A percentile compares a stretch with the other conserved stretches of the same genome.
These are phyloP conservation scores for Clitopilus hobsonii DNA, from an alignment of 768 basidiomycete species.

Conservation along the genomic window DNA sequence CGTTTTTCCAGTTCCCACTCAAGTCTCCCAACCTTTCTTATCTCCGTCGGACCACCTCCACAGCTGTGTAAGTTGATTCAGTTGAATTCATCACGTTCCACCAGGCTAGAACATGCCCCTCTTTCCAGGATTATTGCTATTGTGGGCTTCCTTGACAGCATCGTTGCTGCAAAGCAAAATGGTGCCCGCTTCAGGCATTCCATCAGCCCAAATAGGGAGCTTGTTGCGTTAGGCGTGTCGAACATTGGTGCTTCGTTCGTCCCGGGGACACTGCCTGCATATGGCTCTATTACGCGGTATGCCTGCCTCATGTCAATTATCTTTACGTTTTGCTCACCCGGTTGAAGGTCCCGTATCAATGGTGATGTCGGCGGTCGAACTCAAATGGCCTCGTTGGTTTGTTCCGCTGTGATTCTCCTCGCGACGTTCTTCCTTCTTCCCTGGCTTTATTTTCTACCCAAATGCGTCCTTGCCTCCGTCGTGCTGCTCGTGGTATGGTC, in stretches of 20 bases:
- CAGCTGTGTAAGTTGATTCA: slow-evolving; percentile 56
- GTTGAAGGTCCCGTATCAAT: slow-evolving; percentile 75
- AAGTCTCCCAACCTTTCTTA: slow-evolving; percentile 52
- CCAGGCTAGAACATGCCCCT: background rate
- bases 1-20: slow-evolving; percentile 74
- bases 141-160: slow-evolving; percentile 90
- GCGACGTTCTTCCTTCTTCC: slow-evolving; percentile 90
- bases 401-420: slow-evolving; percentile 68
- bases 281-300: slow-evolving; percentile 88
- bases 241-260: slow-evolving; percentile 79
- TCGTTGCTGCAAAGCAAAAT: slow-evolving; percentile 94
- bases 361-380: slow-evolving; percentile 85
- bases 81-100: background rate
- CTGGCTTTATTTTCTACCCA: slow-evolving; percentile 81
- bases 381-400: slow-evolving; percentile 84
- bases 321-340: background rate
- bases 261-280: slow-evolving; percentile 87
- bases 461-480: slow-evolving; percentile 83
- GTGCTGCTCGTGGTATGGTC: slow-evolving; percentile 83
- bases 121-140: slow-evolving; percentile 65
- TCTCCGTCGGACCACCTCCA: slow-evolving; percentile 77
- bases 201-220: slow-evolving; percentile 90
- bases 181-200: slow-evolving; percentile 80
- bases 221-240: slow-evolving; percentile 86
- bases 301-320: slow-evolving; percentile 12